Evolutionary conservation across 257 asterid species (phyloP).

Genomic region (Nicotiana obtusifolia): DNA sequence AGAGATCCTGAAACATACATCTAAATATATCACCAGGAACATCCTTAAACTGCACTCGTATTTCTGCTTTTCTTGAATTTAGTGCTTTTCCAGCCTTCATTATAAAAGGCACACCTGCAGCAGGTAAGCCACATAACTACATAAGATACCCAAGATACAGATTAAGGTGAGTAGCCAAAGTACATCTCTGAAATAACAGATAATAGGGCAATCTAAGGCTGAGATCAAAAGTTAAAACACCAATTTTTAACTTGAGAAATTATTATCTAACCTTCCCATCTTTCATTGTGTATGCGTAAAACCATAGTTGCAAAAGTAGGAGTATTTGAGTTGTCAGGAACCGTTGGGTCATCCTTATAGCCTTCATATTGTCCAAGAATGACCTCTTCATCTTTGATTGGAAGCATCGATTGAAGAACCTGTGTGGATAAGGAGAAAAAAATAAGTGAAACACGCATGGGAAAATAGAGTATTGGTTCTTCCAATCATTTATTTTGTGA

Average conservation of each 20-base stretch:
- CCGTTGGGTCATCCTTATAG: slow-evolving; percentile 80
- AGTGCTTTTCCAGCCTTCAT: slow-evolving; percentile 98
- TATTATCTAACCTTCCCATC: slow-evolving; percentile 82
- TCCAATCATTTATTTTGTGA: neutral
- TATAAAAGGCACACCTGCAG: slow-evolving; percentile 89
- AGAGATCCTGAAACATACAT: slow-evolving; percentile 36
- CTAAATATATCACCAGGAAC: slow-evolving; percentile 94
- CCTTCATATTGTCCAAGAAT: slow-evolving; percentile 97
- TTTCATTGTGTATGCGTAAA: slow-evolving; percentile 71
- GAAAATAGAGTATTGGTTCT: neutral
- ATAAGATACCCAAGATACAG: neutral
- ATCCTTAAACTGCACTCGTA: slow-evolving; percentile 91
- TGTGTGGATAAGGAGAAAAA: slow-evolving; percentile 22
- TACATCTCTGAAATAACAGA: neutral
- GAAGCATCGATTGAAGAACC: slow-evolving; percentile 94
- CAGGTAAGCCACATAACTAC: slow-evolving; percentile 6
- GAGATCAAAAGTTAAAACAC: neutral
- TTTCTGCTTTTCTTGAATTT: slow-evolving; percentile 89
- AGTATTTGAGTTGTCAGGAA: slow-evolving; percentile 81
- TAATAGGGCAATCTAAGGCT: neutral
- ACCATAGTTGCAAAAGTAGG: slow-evolving; percentile 80
- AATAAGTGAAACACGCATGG: neutral
- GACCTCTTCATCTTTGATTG: slow-evolving; percentile 84
- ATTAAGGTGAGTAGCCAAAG: neutral
- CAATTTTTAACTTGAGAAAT: neutral